These are phyloP conservation scores for Dunaliella salina DNA, from an alignment of 163 green algal species.

Conservation along the genomic window DNA sequence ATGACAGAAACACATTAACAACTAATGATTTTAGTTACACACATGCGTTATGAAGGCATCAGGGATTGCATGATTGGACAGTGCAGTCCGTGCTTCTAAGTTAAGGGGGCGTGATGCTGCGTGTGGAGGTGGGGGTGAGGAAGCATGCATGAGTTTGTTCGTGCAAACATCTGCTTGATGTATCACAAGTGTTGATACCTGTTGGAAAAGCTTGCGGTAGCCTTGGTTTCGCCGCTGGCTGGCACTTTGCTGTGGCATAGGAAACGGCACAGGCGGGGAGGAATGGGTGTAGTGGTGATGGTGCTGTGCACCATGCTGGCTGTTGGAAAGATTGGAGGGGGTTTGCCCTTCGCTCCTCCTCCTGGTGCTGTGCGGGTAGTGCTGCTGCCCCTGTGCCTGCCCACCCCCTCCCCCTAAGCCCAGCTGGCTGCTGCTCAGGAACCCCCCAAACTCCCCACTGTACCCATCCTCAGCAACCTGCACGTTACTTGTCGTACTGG, in stretches of 20 bases:
- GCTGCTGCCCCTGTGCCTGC: too few species aligned
- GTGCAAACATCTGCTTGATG: too few species aligned
- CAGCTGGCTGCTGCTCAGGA: not conserved
- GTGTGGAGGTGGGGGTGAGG: not conserved
- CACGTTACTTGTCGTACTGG: not conserved
- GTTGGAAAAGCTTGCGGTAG: slow-evolving; percentile 34
- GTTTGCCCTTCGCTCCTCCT: not conserved
- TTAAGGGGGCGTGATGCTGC: too few species aligned
- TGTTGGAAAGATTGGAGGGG: not conserved
- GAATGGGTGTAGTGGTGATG: not conserved
- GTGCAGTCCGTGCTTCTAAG: too few species aligned
- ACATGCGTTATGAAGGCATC: too few species aligned
- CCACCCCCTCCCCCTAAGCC: too few species aligned
- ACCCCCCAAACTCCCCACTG: not conserved
- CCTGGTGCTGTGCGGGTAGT: not conserved
- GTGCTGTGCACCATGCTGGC: not conserved
- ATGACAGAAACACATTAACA: too few species aligned
- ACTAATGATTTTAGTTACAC: too few species aligned
- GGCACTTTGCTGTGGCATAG: not conserved
- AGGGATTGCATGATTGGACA: too few species aligned
- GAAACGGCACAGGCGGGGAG: too few species aligned
- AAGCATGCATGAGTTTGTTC: not conserved
- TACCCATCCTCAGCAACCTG: not conserved
- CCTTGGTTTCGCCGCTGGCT: slow-evolving; percentile 24
- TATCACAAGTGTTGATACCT: not conserved